phyloP scores from a whole-genome alignment of 371 early-diverging fungal species.

The Mortierella polycephala region DNA sequence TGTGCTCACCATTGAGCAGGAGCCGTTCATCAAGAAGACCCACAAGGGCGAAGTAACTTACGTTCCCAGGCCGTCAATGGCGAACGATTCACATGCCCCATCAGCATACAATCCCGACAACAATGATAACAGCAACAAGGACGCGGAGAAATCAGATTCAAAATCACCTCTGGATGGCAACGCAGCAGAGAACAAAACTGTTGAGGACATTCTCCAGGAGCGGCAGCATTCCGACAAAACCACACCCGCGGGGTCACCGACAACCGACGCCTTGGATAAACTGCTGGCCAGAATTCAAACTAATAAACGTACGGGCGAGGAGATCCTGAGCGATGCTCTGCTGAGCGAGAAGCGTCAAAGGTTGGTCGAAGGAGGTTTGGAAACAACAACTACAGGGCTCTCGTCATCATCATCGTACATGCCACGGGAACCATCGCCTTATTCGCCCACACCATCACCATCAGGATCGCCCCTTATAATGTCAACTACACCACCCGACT shows the following conservation, averaged over 20 bases:
- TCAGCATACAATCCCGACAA: not conserved
- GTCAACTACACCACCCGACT: conserved; percentile 41
- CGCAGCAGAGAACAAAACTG: not conserved
- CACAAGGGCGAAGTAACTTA: conserved; percentile 75
- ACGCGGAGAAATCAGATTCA: conserved; percentile 2
- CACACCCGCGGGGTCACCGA: conserved; percentile 41
- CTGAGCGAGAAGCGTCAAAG: conserved; percentile 40
- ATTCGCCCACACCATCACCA: conserved; percentile 49
- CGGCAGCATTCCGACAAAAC: conserved; percentile 20
- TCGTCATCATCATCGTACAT: conserved; percentile 27
- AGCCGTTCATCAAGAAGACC: conserved; percentile 75
- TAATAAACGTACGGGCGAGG: conserved; percentile 55
- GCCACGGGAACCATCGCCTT: conserved; percentile 53
- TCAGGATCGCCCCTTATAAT: conserved; percentile 22
- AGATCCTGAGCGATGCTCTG: conserved; percentile 39
- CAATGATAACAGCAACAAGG: not conserved
- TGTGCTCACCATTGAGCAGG: conserved; percentile 64
- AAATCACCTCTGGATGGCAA: not conserved
- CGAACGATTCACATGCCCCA: not conserved
- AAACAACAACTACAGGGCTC: conserved; percentile 5
- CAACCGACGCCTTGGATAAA: conserved; percentile 45
- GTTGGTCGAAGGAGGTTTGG: conserved; percentile 9
- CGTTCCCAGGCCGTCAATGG: conserved; percentile 52
- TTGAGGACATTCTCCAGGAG: conserved; percentile 23
- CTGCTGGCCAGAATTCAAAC: conserved; percentile 55